Percentiles rank a stretch among this genome's conserved stretches.
These are phyloP conservation scores for Aspergillus egyptiacus DNA, from an alignment of 495 filamentous ascomycete species.

Conservation along the genomic window DNA sequence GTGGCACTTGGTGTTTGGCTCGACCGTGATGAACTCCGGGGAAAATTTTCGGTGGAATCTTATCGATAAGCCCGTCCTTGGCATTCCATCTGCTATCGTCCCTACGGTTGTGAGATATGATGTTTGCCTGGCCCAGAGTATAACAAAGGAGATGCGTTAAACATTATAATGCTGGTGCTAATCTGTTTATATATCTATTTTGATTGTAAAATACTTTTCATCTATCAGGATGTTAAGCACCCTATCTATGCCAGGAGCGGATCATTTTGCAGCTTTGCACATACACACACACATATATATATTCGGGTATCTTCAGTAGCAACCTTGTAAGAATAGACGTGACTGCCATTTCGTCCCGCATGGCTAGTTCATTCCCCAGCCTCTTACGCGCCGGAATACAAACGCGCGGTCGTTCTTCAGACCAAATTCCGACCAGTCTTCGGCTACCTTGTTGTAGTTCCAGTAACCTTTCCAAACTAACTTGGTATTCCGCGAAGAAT, in stretches of 20 bases:
- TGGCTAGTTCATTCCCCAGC: slow-evolving; percentile 35
- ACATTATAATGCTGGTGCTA: neutral
- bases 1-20: neutral
- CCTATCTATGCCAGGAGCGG: too few relatives aligned
- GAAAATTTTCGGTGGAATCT: slow-evolving; percentile 6
- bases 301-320: neutral
- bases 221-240: neutral
- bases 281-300: slow-evolving; percentile 4
- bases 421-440: slow-evolving; percentile 84
- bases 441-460: slow-evolving; percentile 83
- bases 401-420: slow-evolving; percentile 79
- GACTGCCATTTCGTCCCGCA: slow-evolving; percentile 3
- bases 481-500: slow-evolving; percentile 65
- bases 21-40: neutral
- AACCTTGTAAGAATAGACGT: neutral
- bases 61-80: slow-evolving; percentile 13
- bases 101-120: neutral
- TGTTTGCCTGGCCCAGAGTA: too few relatives aligned
- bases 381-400: slow-evolving; percentile 75
- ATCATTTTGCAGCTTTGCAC: too few relatives aligned
- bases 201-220: neutral
- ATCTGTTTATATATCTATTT: neutral
- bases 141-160: too few relatives aligned
- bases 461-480: slow-evolving; percentile 85
- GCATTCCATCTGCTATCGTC: neutral